These are phyloP conservation scores for Endotrypanum monterogeii DNA, from an alignment of 208 protist genomes.

Conservation along the genomic window DNA sequence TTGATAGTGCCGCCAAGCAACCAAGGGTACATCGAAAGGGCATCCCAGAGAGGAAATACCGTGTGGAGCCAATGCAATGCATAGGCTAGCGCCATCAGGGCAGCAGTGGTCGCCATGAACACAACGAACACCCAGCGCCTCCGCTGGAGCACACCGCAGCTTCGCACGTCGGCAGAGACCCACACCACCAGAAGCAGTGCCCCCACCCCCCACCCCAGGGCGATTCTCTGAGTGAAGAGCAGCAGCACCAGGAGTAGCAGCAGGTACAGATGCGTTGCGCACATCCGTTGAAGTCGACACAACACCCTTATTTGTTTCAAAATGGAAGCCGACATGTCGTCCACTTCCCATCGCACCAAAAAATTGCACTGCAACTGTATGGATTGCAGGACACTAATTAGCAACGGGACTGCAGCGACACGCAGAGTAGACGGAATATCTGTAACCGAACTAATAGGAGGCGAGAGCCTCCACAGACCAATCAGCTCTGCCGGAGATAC, in stretches of 20 bases:
- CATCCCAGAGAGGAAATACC: constrained; percentile 9
- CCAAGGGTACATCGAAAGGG: constrained; percentile 10
- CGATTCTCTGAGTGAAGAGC: constrained; percentile 10
- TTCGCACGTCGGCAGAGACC: constrained; percentile 19
- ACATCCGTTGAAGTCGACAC: constrained; percentile 8
- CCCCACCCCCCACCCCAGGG: constrained; percentile 17
- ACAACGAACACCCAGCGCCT: constrained; percentile 12
- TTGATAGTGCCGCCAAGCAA: constrained; percentile 10
- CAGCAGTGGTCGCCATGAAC: constrained; percentile 9
- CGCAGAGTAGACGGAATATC: constrained; percentile 13
- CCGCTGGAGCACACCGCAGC: constrained; percentile 24
- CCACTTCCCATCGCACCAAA: not conserved
- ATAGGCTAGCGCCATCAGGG: constrained; percentile 10
- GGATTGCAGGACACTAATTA: constrained; percentile 18
- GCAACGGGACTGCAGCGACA: constrained; percentile 24
- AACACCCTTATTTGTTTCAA: not conserved
- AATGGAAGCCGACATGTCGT: not conserved
- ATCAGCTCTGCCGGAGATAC: constrained; percentile 19
- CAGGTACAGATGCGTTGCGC: constrained; percentile 24
- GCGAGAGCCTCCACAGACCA: constrained; percentile 13
- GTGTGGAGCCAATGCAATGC: constrained; percentile 21
- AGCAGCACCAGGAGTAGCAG: constrained; percentile 15
- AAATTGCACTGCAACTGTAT: constrained; percentile 13
- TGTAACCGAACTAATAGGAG: not conserved
- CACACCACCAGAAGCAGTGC: constrained; percentile 12